Base-by-base conservation (phyloP, 805 yeast species). In the Candida jianshihensis region DNA sequence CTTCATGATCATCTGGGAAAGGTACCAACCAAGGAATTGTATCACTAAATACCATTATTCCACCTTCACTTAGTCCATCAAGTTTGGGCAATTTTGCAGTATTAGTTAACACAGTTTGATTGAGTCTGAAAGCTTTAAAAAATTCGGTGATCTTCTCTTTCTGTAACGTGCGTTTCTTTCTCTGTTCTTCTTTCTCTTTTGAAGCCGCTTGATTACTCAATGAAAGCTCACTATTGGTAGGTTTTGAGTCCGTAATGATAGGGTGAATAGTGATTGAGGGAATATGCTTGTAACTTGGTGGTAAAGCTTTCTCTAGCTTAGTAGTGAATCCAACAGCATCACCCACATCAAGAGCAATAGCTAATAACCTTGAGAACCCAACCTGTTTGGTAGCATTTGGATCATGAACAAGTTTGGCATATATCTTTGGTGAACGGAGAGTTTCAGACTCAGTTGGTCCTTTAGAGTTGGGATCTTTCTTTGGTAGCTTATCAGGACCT, bases 11-110 rank as follows among this genome's bases (percentile, higher is more conserved):
- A 21, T 64, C 47, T 28, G 58, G 59, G 21, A 44, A 40, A 1
- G 70, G 62, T 10, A 55, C 44, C 6, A 68, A 38, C 73, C 81
- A 76, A 6, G 73, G 37, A 2, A 48, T 35, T 15, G 44, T 41
- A 17, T 43, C 48, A 35, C 70, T 73, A 44, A 79, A 63, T 36
- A 67, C 73, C 19, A 83, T 34, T 6, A 73, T 35, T 0, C 82
- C 89, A 12, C 94, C 92, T 29, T 61, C 43, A 1, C 84, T 80
- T 15, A 81, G 53, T 0, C 53, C 53, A 4, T 73, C 66, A 2
- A 73, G 55, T 0, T 56, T 49, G 1, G 89, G 87, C 1, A 83
- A 44, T 41, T 71, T 73, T 35, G 68, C 51, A 19, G 60, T 63
- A 40, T 72, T 71, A 0, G 88, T 72, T 28, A 78, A 47, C 3